Evolutionary conservation across 495 filamentous ascomycete genomes (phyloP).

Genomic region (Pseudotulostoma volvatum): DNA sequence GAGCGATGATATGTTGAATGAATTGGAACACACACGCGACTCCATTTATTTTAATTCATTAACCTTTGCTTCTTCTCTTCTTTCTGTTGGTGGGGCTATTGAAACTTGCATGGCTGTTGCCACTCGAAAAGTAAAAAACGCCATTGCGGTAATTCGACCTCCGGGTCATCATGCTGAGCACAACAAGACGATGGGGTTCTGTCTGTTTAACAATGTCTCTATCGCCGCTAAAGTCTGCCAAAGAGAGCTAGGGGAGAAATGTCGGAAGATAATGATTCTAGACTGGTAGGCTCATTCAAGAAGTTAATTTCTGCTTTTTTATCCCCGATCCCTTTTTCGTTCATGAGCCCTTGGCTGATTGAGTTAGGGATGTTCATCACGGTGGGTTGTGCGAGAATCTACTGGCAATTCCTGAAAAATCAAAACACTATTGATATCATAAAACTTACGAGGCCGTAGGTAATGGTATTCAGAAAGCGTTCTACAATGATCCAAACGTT

Average conservation of each 20-base stretch:
- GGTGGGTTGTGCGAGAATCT: slow-evolving; percentile 19
- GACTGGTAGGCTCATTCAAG: slow-evolving; percentile 57
- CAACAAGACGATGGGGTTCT: slow-evolving; percentile 77
- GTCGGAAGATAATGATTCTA: slow-evolving; percentile 78
- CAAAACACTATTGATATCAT: too few relatives aligned
- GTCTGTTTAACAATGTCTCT: slow-evolving; percentile 91
- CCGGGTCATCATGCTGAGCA: slow-evolving; percentile 91
- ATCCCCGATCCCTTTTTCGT: not conserved
- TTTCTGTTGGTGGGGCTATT: slow-evolving; percentile 89
- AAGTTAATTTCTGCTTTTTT: slow-evolving; percentile 12
- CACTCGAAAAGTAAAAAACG: slow-evolving; percentile 67
- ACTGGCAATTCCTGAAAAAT: not conserved
- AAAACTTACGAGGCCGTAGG: slow-evolving; percentile 33
- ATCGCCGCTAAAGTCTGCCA: slow-evolving; percentile 78
- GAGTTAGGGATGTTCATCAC: slow-evolving; percentile 44
- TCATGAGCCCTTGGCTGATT: slow-evolving; percentile 2
- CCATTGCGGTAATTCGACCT: slow-evolving; percentile 84
- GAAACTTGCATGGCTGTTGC: slow-evolving; percentile 83
- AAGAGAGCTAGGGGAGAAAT: slow-evolving; percentile 51
- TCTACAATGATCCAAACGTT: slow-evolving; percentile 86
- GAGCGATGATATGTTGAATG: slow-evolving; percentile 44
- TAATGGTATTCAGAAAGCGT: slow-evolving; percentile 93
- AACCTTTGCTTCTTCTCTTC: slow-evolving; percentile 60
- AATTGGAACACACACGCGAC: slow-evolving; percentile 48
- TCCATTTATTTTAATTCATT: slow-evolving; percentile 81